Conservation (phyloP, 768 basidiomycete species). For the Tulasnella sp. region DNA sequence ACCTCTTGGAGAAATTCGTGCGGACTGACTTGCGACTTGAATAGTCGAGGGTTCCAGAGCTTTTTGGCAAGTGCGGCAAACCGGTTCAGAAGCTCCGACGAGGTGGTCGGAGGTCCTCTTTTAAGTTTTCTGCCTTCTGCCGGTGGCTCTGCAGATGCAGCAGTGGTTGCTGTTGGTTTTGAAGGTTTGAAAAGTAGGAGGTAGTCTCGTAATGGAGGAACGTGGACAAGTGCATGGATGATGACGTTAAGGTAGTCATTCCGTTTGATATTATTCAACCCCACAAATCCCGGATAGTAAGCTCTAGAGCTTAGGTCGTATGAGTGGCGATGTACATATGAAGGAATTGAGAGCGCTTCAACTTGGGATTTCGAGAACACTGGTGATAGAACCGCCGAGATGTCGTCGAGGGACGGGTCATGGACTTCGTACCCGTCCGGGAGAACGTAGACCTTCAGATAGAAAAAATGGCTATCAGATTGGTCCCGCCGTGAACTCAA, state of each 20-base stretch:
- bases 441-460: conserved; percentile 77
- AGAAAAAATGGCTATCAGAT: not conserved
- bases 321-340: conserved; percentile 56
- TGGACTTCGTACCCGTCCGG: conserved; percentile 95
- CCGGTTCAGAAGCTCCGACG: conserved; percentile 73
- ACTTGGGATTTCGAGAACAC: conserved; percentile 48
- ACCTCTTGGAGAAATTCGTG: conserved; percentile 99
- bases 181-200: conserved; percentile 44
- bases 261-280: conserved; percentile 93
- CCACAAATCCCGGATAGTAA: conserved; percentile 89
- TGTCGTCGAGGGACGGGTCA: conserved; percentile 94
- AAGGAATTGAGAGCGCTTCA: conserved; percentile 42
- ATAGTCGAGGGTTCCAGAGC: conserved; percentile 90
- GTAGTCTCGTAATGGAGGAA: conserved; percentile 79
- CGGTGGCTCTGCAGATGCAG: conserved; percentile 26
- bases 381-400: conserved; percentile 79
- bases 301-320: conserved; percentile 74
- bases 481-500: not conserved
- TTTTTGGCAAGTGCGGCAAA: conserved; percentile 84
- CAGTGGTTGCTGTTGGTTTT: conserved; percentile 48
- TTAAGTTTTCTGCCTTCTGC: not conserved
- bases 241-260: conserved; percentile 98
- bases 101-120: not conserved
- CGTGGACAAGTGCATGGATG: conserved; percentile 85
- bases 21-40: conserved; percentile 98